phyloP scores from a whole-genome alignment of 2,329 filamentous ascomycete species.

The Fusarium bulbicola region DNA sequence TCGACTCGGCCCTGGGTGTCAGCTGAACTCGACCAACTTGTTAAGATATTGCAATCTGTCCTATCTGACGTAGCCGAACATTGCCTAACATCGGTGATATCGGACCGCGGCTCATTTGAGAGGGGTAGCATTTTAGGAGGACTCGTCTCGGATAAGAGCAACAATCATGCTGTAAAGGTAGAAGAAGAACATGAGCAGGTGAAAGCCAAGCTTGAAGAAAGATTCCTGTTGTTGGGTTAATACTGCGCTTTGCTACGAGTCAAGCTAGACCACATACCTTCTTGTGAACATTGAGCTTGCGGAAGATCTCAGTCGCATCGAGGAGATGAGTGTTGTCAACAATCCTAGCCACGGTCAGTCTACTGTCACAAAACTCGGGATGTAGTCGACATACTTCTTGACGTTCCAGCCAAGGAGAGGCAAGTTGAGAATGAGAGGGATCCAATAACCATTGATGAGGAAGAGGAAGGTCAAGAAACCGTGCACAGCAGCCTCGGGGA shows the following conservation, averaged over 20 bases:
- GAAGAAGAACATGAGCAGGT: slow-evolving; percentile 99
- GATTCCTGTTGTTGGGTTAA: slow-evolving; percentile 75
- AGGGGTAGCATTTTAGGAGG: slow-evolving; percentile 66
- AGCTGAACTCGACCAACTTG: slow-evolving; percentile 22
- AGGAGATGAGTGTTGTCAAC: slow-evolving; percentile 96
- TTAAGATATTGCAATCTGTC: slow-evolving; percentile 16
- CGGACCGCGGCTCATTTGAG: slow-evolving; percentile 26
- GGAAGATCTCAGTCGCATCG: slow-evolving; percentile 98
- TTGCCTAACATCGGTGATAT: slow-evolving; percentile 13
- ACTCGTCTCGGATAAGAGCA: slow-evolving; percentile 94
- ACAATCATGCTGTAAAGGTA: slow-evolving; percentile 99
- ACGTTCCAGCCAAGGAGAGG: slow-evolving; percentile 92
- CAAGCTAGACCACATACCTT: slow-evolving; percentile 68
- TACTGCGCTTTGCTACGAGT: background rate
- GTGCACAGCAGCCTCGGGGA: slow-evolving; percentile 97
- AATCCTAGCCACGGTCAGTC: slow-evolving; percentile 69
- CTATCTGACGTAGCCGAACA: slow-evolving; percentile 8
- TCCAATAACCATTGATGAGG: slow-evolving; percentile 98
- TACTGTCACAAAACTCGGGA: background rate
- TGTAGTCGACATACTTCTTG: slow-evolving; percentile 83
- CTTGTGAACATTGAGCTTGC: slow-evolving; percentile 98
- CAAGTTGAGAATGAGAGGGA: slow-evolving; percentile 90
- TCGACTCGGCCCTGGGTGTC: slow-evolving; percentile 31
- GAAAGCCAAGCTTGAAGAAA: slow-evolving; percentile 98
- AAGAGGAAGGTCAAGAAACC: slow-evolving; percentile 95